A percentile compares a stretch with the other conserved stretches of the same genome.
Conservation (phyloP, 129 eudicot species). For the Flaveria trinervia region DNA sequence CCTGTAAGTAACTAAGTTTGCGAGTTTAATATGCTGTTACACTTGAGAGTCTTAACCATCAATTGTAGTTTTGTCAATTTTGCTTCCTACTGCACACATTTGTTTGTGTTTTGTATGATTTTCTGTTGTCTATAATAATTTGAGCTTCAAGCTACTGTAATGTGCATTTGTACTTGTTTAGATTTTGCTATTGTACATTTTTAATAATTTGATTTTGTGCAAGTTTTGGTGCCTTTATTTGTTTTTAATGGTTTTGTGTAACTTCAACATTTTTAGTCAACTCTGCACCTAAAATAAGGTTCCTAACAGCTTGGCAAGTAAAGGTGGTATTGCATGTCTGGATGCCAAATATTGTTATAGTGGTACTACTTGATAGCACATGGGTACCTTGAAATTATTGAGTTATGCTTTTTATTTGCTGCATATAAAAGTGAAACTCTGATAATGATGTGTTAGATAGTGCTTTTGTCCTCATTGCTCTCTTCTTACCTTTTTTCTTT, state of each 20-base stretch:
- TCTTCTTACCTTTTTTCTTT: not conserved
- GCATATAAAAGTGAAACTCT: conserved; percentile 22
- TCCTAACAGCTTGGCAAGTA: conserved; percentile 4
- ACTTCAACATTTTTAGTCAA: not conserved
- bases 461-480: conserved; percentile 23
- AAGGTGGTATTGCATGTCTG: conserved; percentile 15
- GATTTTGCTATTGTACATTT: not conserved
- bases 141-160: conserved; percentile 27
- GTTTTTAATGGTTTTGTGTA: not conserved
- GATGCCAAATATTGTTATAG: conserved; percentile 23
- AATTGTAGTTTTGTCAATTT: not conserved
- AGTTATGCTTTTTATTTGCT: conserved; percentile 15
- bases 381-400: conserved; percentile 23
- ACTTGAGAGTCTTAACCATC: not conserved
- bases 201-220: not conserved
- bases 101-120: no score
- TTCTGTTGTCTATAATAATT: not conserved
- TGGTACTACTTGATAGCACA: conserved; percentile 37
- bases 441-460: conserved; percentile 26
- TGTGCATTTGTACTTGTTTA: conserved; percentile 7
- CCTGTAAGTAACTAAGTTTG: conserved; percentile 48
- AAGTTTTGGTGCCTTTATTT: not conserved
- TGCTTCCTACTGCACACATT: not conserved
- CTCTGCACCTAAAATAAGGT: conserved; percentile 14
- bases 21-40: not conserved